These are phyloP conservation scores for Artemisia argyi DNA, from an alignment of 129 eudicot species.

Conservation along the genomic window DNA sequence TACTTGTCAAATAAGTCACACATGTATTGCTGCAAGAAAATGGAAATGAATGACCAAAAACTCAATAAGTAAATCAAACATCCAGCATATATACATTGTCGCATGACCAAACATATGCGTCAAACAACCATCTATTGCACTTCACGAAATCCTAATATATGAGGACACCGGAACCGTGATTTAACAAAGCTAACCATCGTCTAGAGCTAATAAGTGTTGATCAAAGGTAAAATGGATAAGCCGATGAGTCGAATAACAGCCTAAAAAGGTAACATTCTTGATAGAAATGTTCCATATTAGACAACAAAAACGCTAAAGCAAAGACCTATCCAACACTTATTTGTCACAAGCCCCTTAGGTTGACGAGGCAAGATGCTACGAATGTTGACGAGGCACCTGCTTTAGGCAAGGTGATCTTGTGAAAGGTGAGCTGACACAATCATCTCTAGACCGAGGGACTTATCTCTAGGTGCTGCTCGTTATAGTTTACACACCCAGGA, in stretches of 20 bases:
- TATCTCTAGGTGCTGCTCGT: background rate
- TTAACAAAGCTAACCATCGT: background rate
- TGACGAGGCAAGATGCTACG: background rate
- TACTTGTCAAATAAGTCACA: background rate
- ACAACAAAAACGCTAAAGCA: background rate
- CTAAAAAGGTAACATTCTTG: background rate
- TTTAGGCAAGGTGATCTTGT: background rate
- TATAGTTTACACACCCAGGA: background rate
- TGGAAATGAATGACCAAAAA: background rate
- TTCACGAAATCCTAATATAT: background rate
- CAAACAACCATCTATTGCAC: background rate
- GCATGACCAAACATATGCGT: background rate
- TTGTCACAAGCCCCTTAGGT: background rate
- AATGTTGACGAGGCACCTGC: background rate
- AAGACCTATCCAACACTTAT: background rate
- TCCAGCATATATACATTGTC: background rate
- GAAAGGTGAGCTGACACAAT: background rate
- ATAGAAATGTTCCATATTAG: background rate
- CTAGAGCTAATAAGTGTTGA: background rate
- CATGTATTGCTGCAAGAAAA: background rate
- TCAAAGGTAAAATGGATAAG: background rate
- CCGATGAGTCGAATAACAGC: background rate
- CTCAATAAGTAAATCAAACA: background rate
- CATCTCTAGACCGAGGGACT: background rate
- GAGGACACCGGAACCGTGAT: background rate